Base-by-base conservation (phyloP, 2,329 filamentous ascomycete genomes). In the Alternaria infectoria region DNA sequence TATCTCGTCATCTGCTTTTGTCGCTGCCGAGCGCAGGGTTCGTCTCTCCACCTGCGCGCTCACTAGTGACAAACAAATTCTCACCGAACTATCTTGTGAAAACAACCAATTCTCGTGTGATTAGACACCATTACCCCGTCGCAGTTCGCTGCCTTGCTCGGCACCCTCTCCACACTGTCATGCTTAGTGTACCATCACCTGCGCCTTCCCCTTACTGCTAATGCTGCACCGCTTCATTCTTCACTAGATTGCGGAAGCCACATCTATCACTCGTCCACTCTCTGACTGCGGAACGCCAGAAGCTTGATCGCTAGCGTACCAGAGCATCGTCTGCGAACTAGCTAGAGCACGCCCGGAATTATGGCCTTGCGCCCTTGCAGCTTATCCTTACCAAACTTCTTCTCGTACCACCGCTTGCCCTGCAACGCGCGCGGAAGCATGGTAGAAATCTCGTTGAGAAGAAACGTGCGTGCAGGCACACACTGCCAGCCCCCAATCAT, bases 341-440 rank as follows among this genome's bases (percentile, higher is more conserved):
- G 28, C 47, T 51, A 86, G 25, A 91, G 67, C 21, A 87, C 70
- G 23, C 85, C 86, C 23, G 90, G 90, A 71, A 91, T 85, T 26
- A 95, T 87, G 6, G 92, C 92, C 82, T 92, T 94, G 77, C 90
- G 88, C 28, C 86, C 87, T 52, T 87, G 88, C 65, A 97, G 87
- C 81, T 90, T 91, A 52, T 96, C 90, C 82, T 90, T 89, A 11
- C 95, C 95, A 85, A 99, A 99, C 79, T 86, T 92, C 75, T 93
- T 86, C 61, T 90, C 83, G 80, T 99, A 99, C 96, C 96, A 99
- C 74, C 85, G 84, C 79, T 89, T 89, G 23, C 95, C 95, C 68
- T 89, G 88, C 56, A 96, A 82, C 15, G 96, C 94, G 73, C 96
- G 86, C 11, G 96, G 95, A 66, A 96, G 79, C 95, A 98, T 99